A percentile compares a stretch with the other conserved stretches of the same genome.
phyloP scores from a whole-genome alignment of 805 yeast species.

The Zygotorulaspora chibaensis region DNA sequence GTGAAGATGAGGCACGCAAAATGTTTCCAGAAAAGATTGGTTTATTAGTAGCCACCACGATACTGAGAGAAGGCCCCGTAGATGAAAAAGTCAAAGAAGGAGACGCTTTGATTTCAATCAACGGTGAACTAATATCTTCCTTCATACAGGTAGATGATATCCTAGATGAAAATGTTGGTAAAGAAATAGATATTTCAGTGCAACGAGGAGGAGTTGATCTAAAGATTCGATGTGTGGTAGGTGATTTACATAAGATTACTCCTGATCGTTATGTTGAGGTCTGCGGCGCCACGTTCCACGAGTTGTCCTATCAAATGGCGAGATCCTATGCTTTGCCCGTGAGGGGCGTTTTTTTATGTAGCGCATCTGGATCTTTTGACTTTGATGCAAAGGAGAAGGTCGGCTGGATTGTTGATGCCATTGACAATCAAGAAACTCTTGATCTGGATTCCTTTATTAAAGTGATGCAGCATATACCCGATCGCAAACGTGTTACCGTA shows the following conservation, averaged over 20 bases:
- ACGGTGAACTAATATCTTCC: slow-evolving; percentile 58
- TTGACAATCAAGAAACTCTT: slow-evolving; percentile 73
- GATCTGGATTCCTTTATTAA: slow-evolving; percentile 70
- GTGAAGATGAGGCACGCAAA: slow-evolving; percentile 65
- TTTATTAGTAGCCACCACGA: slow-evolving; percentile 73
- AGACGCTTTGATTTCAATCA: slow-evolving; percentile 72
- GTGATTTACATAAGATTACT: slow-evolving; percentile 75
- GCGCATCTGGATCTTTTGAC: slow-evolving; percentile 73
- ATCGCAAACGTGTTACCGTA: slow-evolving; percentile 63
- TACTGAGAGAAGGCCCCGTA: slow-evolving; percentile 84
- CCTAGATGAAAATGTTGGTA: slow-evolving; percentile 65
- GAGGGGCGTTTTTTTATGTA: slow-evolving; percentile 73
- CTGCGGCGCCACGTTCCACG: slow-evolving; percentile 83
- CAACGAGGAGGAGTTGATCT: slow-evolving; percentile 72
- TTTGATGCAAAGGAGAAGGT: slow-evolving; percentile 52
- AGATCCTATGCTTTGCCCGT: slow-evolving; percentile 80
- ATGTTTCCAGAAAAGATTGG: slow-evolving; percentile 74
- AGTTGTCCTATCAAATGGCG: slow-evolving; percentile 84
- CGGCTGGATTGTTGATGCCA: slow-evolving; percentile 78
- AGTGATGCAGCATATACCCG: slow-evolving; percentile 75
- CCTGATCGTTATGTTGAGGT: slow-evolving; percentile 79
- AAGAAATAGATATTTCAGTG: slow-evolving; percentile 49
- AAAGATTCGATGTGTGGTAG: slow-evolving; percentile 50
- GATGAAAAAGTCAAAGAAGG: slow-evolving; percentile 73
- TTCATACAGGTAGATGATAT: slow-evolving; percentile 82